A percentile compares a stretch with the other conserved stretches of the same genome.
Evolutionary conservation across 169 alveolate genomes (phyloP).

Genomic region (Cryptosporidium ubiquitum): DNA sequence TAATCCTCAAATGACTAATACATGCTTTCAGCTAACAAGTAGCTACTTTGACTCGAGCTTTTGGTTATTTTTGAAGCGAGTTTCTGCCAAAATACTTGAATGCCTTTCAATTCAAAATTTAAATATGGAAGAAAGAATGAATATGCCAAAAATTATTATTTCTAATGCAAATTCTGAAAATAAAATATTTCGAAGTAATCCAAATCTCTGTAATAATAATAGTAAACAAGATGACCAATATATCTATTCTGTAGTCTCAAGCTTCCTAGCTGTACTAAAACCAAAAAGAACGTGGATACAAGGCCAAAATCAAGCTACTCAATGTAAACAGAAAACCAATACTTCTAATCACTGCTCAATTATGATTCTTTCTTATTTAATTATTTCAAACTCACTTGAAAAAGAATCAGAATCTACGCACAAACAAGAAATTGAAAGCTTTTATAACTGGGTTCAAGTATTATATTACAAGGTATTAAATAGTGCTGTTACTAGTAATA

Average conservation of each 20-base stretch:
- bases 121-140: conserved; percentile 13
- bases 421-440: conserved; percentile 7
- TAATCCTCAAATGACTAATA: conserved; percentile 30
- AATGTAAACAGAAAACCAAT: neutral
- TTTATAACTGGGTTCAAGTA: conserved; percentile 13
- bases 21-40: conserved; percentile 33
- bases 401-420: neutral
- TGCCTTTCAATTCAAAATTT: conserved; percentile 32
- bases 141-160: neutral
- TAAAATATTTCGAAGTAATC: neutral
- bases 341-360: neutral
- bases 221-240: conserved; percentile 41
- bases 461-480: conserved; percentile 5
- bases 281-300: conserved; percentile 54
- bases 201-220: neutral
- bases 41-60: neutral
- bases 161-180: neutral
- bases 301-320: neutral
- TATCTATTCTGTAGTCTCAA: conserved; percentile 49
- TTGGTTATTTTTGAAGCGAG: conserved; percentile 16
- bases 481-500: neutral
- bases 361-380: conserved; percentile 14
- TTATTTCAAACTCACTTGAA: conserved; percentile 9
- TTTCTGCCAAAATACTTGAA: neutral
- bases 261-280: conserved; percentile 40